Conservation (phyloP, 805 yeast species). For the Teunomyces lycoperdinae region DNA sequence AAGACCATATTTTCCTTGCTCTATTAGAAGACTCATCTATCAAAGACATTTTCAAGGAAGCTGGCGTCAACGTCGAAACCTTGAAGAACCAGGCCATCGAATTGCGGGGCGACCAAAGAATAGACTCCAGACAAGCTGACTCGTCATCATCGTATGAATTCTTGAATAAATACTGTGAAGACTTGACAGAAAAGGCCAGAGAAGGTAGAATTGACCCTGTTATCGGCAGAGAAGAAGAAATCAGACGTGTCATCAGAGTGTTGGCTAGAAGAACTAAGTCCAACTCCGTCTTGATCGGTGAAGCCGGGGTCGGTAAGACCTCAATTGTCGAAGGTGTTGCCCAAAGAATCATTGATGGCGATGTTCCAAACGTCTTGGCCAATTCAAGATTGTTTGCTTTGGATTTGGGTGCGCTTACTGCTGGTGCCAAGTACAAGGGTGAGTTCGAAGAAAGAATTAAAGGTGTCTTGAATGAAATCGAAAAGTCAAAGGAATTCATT, state of each 20-base stretch:
- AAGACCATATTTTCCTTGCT: slow-evolving; percentile 88
- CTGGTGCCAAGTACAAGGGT: slow-evolving; percentile 98
- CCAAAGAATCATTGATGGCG: slow-evolving; percentile 92
- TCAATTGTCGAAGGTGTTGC: slow-evolving; percentile 98
- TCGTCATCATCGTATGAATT: slow-evolving; percentile 83
- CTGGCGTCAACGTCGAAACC: slow-evolving; percentile 63
- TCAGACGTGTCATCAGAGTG: slow-evolving; percentile 90
- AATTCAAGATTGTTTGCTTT: slow-evolving; percentile 80
- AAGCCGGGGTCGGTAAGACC: slow-evolving; percentile 99
- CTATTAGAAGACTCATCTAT: slow-evolving; percentile 75
- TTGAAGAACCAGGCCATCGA: slow-evolving; percentile 74
- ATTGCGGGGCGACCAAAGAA: slow-evolving; percentile 85
- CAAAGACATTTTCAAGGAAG: slow-evolving; percentile 69
- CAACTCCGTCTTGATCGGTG: slow-evolving; percentile 95
- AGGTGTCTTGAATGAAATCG: slow-evolving; percentile 93
- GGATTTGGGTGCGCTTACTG: slow-evolving; percentile 94
- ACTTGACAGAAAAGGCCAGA: slow-evolving; percentile 89
- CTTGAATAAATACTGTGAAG: slow-evolving; percentile 84
- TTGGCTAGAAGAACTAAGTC: slow-evolving; percentile 97
- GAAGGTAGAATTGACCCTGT: slow-evolving; percentile 97
- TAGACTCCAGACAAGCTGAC: slow-evolving; percentile 92
- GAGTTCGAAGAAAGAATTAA: slow-evolving; percentile 97
- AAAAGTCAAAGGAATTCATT: slow-evolving; percentile 80
- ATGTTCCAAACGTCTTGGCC: slow-evolving; percentile 86
- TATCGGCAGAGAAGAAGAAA: slow-evolving; percentile 98